These are phyloP conservation scores for Mallotus japonicus DNA, from an alignment of 441 rosid genomes.

Conservation along the genomic window DNA sequence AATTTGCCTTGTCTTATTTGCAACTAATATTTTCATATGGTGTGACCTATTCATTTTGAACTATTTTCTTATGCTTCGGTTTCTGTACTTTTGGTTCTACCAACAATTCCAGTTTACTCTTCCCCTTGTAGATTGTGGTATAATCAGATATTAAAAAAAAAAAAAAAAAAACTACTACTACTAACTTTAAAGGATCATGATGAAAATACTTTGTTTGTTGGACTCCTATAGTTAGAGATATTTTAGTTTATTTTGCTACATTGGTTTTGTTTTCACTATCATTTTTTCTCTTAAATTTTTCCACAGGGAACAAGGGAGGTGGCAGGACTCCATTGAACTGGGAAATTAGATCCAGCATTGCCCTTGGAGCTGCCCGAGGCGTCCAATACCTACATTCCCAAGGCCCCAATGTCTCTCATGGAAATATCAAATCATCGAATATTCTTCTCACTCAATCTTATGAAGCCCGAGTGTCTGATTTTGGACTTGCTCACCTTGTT, in stretches of 20 bases:
- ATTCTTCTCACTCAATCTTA: constrained; percentile 72
- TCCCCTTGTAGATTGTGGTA: background rate
- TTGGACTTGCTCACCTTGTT: constrained; percentile 79
- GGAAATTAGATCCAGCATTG: constrained; percentile 68
- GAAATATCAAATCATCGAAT: constrained; percentile 88
- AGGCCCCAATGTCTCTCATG: constrained; percentile 73
- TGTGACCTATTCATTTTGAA: background rate
- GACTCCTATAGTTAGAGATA: background rate
- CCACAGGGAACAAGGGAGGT: constrained; percentile 84
- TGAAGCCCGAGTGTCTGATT: constrained; percentile 82
- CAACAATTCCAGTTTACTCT: background rate
- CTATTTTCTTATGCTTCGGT: background rate
- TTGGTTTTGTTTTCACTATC: constrained; percentile 5
- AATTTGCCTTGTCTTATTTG: background rate
- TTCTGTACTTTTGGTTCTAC: constrained; percentile 1
- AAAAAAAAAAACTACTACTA: too few species aligned
- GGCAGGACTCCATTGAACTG: constrained; percentile 85
- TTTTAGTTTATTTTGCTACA: background rate
- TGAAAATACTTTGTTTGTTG: background rate
- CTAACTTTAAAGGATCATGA: background rate
- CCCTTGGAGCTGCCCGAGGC: constrained; percentile 85
- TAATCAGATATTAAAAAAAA: background rate
- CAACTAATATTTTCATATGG: background rate
- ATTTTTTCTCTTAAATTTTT: background rate
- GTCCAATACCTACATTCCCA: constrained; percentile 79